Evolutionary conservation across 2,329 filamentous ascomycete species (phyloP).

Genomic region (Colletotrichum tofieldiae): DNA sequence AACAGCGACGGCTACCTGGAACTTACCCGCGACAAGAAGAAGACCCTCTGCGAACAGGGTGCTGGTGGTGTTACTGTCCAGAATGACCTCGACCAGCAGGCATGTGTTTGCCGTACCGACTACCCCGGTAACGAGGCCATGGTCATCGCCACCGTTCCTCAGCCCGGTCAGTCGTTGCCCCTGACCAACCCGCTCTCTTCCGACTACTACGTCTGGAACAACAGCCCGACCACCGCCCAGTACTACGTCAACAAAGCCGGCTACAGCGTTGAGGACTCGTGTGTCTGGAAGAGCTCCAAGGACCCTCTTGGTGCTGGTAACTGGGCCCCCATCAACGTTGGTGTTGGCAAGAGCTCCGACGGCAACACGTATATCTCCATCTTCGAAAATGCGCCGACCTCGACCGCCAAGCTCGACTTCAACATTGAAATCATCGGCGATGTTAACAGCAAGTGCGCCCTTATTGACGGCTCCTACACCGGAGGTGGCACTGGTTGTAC

Average conservation of each 20-base stretch:
- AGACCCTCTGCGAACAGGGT: constrained; percentile 83
- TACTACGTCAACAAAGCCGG: constrained; percentile 96
- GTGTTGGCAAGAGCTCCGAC: constrained; percentile 78
- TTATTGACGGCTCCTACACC: constrained; percentile 74
- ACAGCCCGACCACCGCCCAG: constrained; percentile 85
- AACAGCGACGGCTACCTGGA: constrained; percentile 80
- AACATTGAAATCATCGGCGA: constrained; percentile 84
- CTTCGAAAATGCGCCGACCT: constrained; percentile 87
- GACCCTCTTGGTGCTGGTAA: constrained; percentile 78
- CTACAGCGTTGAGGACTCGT: constrained; percentile 76
- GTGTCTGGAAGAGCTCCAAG: constrained; percentile 76
- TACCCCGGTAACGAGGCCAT: constrained; percentile 95
- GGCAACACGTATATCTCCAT: constrained; percentile 85
- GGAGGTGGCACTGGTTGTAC: constrained; percentile 81
- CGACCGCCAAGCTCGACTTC: constrained; percentile 79
- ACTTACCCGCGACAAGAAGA: constrained; percentile 78
- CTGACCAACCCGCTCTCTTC: constrained; percentile 83
- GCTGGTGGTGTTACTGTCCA: constrained; percentile 79
- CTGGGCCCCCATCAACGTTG: constrained; percentile 89
- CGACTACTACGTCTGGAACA: constrained; percentile 85
- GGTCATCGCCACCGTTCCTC: constrained; percentile 81
- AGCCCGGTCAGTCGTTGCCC: constrained; percentile 70
- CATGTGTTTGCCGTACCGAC: constrained; percentile 92
- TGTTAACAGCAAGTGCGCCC: constrained; percentile 72
- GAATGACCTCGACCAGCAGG: constrained; percentile 79